Base-by-base conservation (phyloP, 306 rosid genomes). In the Quercus alba region DNA sequence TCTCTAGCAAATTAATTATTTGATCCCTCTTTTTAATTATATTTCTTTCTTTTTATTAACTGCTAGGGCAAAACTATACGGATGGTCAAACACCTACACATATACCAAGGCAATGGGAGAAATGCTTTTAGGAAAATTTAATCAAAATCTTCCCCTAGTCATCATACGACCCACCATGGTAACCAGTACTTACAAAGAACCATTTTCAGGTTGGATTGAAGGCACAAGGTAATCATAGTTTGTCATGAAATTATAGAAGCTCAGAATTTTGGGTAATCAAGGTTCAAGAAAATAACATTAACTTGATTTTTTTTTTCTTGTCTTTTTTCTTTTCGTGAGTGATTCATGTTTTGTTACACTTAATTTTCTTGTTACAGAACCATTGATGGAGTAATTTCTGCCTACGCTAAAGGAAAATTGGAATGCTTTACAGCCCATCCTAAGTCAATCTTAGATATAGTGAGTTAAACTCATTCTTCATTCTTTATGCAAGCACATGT, bases 51-150 rank as follows among this genome's bases (percentile, higher is more conserved):
- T 57, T 49, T 7, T 66, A 1, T 64, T 38, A 5, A 5, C 44
- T 15, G 6, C 1, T 33, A 86, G 88, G 62, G 84, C 90, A 56
- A 85, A 85, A 21, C 28, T 79, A 26, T 81, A 82, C 28, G 93
- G 89, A 38, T 85, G 87, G 90, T 85, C 82, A 76, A 79, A 87
- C 51, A 83, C 84, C 2, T 87, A 85, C 26, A 77, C 25, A 1
- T 84, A 82, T n/a, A 88, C 92, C 10, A 86, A 86, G 61, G 90
- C 88, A 33, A 84, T 84, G 85, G 94, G 91, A 76, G 90, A 90
- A 46, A 86, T 89, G 82, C 4, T 79, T 56, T 0, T 87, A 28
- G 30, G 30, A 5, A 72, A 76, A 18, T 59, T 17, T 1, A 84
- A 73, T 52, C 79, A 67, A 12, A 79, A 77, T 1, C 14, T 85